A percentile compares a stretch with the other conserved stretches of the same genome.
phyloP scores from a whole-genome alignment of 2,329 filamentous ascomycete genomes.

The Xylaria sp. region DNA sequence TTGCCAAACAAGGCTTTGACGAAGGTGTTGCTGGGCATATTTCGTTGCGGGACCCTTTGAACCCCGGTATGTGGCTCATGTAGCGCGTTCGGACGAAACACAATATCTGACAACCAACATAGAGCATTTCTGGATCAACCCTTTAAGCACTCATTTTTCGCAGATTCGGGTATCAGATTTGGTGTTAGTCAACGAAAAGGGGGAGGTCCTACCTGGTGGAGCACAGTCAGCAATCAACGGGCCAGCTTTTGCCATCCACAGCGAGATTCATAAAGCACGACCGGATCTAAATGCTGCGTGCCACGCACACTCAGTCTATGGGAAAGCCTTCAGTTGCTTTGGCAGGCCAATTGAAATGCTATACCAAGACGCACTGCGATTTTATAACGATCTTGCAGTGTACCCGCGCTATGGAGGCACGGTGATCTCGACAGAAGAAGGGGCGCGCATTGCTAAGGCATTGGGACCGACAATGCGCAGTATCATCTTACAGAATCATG shows the following conservation, averaged over 20 bases:
- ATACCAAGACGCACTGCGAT: not conserved
- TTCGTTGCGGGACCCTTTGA: conserved; percentile 65
- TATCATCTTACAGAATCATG: not conserved
- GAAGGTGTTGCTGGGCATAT: conserved; percentile 75
- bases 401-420: conserved; percentile 1
- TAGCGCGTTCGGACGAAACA: not conserved
- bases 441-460: not conserved
- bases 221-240: not conserved
- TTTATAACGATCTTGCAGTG: conserved; percentile 1
- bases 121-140: conserved; percentile 1
- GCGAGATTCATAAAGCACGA: conserved; percentile 5
- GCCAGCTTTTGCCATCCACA: not conserved
- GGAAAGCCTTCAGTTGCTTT: not conserved
- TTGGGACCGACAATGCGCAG: not conserved
- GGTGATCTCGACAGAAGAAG: not conserved
- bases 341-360: not conserved
- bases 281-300: not conserved
- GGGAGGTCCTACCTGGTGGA: not conserved
- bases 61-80: not conserved
- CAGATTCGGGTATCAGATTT: conserved; percentile 1
- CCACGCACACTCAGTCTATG: not conserved
- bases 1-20: conserved; percentile 69
- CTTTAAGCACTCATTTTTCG: not conserved
- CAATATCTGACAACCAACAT: not conserved
- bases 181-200: not conserved